These are phyloP conservation scores for Eucalyptus microcorys DNA, from an alignment of 345 rosid species.

Conservation along the genomic window DNA sequence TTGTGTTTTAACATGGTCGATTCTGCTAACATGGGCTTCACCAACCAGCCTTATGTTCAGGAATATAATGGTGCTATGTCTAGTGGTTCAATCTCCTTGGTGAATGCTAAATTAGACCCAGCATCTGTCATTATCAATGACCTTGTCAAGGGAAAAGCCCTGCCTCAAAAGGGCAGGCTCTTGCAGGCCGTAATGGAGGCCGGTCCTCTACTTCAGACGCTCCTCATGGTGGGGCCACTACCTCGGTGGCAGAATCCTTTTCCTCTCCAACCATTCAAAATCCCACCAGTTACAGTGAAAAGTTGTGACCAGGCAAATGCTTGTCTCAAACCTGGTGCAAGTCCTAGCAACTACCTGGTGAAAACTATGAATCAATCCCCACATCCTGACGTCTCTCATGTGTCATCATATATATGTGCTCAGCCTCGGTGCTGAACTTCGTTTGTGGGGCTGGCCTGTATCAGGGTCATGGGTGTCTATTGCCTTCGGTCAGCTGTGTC, in stretches of 20 bases:
- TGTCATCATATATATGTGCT: conserved; percentile 20
- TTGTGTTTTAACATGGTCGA: not conserved
- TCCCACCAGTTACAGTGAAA: conserved; percentile 6
- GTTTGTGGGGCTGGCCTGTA: conserved; percentile 14
- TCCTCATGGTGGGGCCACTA: conserved; percentile 15
- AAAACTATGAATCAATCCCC: not conserved
- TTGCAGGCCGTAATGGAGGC: conserved; percentile 20
- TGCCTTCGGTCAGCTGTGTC: not conserved
- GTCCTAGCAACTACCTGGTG: not conserved
- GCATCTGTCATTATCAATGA: conserved; percentile 28
- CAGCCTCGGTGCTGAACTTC: conserved; percentile 40
- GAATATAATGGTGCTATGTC: not conserved
- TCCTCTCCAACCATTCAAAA: conserved; percentile 1
- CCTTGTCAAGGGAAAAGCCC: conserved; percentile 32
- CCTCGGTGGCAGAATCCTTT: conserved; percentile 42
- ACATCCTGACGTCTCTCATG: conserved; percentile 3
- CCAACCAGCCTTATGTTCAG: not conserved
- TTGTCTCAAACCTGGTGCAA: not conserved
- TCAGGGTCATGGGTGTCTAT: not conserved
- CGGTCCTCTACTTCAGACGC: conserved; percentile 17
- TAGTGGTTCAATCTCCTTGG: not conserved
- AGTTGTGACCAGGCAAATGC: not conserved
- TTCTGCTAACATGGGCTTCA: not conserved
- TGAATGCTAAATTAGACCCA: conserved; percentile 20
- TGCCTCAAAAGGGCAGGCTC: conserved; percentile 37